These are phyloP conservation scores for Grifola frondosa DNA, from an alignment of 1,284 basidiomycete species.

Conservation along the genomic window DNA sequence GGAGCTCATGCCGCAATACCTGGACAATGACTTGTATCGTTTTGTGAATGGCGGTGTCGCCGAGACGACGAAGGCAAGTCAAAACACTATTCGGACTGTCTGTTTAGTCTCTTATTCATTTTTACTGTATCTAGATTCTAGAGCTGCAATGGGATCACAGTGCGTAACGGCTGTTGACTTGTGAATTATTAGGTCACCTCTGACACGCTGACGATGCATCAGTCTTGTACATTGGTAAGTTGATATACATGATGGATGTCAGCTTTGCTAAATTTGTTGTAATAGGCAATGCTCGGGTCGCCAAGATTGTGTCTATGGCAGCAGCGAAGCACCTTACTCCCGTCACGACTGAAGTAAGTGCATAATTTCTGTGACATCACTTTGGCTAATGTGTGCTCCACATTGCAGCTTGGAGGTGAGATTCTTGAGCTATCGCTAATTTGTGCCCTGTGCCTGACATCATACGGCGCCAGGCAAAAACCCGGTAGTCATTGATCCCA, in stretches of 20 bases:
- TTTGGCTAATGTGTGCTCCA: neutral
- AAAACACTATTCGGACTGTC: neutral
- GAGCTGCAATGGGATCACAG: constrained; percentile 88
- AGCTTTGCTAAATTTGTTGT: neutral
- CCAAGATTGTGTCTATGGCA: constrained; percentile 75
- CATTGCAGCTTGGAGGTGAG: constrained; percentile 16
- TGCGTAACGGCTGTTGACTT: constrained; percentile 37
- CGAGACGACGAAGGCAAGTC: constrained; percentile 66
- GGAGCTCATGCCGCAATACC: constrained; percentile 77
- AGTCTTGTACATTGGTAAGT: constrained; percentile 61
- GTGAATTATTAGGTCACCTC: neutral
- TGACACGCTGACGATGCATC: constrained; percentile 6
- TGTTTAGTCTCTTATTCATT: neutral
- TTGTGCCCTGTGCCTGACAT: neutral
- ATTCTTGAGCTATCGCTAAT: neutral
- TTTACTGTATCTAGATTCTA: constrained; percentile 64
- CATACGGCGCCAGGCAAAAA: constrained; percentile 68
- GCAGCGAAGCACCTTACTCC: constrained; percentile 88
- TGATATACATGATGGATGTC: neutral
- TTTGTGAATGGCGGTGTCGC: constrained; percentile 78
- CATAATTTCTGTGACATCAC: constrained; percentile 1
- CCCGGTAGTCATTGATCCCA: constrained; percentile 78
- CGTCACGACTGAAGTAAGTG: constrained; percentile 68
- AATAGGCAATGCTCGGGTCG: constrained; percentile 74
- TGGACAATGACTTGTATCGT: constrained; percentile 71